Evolutionary conservation across 2,329 filamentous ascomycete species (phyloP).

Genomic region (Hypoxylon sp.): DNA sequence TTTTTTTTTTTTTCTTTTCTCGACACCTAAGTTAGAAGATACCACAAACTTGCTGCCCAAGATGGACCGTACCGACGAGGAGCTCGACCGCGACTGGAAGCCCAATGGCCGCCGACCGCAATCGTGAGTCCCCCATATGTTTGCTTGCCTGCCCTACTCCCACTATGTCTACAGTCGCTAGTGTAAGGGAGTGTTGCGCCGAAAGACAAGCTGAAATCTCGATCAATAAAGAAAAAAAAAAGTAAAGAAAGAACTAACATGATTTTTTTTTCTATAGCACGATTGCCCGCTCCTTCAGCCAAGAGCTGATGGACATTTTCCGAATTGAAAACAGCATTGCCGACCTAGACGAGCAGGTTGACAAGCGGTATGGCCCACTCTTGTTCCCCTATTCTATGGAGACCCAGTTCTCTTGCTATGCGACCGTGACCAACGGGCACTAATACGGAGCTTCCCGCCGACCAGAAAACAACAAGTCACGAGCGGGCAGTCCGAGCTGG

Average conservation of each 20-base stretch:
- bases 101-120: constrained; percentile 83
- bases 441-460: constrained; percentile 18
- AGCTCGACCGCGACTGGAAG: constrained; percentile 84
- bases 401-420: constrained; percentile 7
- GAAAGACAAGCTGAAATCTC: background rate
- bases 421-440: constrained; percentile 22
- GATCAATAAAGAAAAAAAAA: background rate
- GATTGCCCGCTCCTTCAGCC: constrained; percentile 88
- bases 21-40: constrained; percentile 29
- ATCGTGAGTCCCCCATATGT: constrained; percentile 76
- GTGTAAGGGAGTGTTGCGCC: constrained; percentile 4
- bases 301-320: constrained; percentile 90
- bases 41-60: constrained; percentile 43
- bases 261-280: constrained; percentile 69
- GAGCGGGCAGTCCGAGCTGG: constrained; percentile 82
- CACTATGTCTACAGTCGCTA: constrained; percentile 61
- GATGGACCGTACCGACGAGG: constrained; percentile 70
- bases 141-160: constrained; percentile 72
- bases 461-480: constrained; percentile 84
- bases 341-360: constrained; percentile 80
- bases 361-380: constrained; percentile 78
- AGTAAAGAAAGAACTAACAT: constrained; percentile 37
- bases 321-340: constrained; percentile 84
- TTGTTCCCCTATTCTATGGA: constrained; percentile 16
- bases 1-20: constrained; percentile 21